Evolutionary conservation across 441 rosid species (phyloP).

Genomic region (Heliophila coronopifolia): DNA sequence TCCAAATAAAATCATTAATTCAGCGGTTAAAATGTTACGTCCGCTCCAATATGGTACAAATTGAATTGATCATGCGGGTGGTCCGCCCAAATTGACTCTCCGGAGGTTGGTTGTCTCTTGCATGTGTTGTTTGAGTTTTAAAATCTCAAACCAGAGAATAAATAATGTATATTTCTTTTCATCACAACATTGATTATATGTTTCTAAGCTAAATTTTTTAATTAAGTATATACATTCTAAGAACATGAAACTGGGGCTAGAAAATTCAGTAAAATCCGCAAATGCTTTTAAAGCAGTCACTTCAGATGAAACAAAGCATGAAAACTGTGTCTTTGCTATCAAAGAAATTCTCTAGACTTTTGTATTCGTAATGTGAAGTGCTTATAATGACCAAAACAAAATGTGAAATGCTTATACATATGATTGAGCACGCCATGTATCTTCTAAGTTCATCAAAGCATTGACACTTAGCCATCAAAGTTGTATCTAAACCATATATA

Average conservation of each 20-base stretch:
- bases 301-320: constrained; percentile 38
- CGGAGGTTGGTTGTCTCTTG: neutral
- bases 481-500: no score
- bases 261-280: constrained; percentile 64
- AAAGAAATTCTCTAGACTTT: constrained; percentile 58
- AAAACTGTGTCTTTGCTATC: constrained; percentile 42
- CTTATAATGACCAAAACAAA: no score
- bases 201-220: constrained; percentile 12
- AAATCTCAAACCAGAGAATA: neutral
- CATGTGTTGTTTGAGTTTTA: constrained; percentile 2
- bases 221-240: constrained; percentile 53
- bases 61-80: no score
- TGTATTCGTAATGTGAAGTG: constrained; percentile 79
- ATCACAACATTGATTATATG: neutral
- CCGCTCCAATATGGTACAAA: no score
- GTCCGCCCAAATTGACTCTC: no score
- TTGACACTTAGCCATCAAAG: no score
- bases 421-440: constrained; percentile 56
- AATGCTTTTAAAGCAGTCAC: constrained; percentile 45
- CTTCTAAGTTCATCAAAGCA: constrained; percentile 20
- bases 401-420: constrained; percentile 47
- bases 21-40: no score
- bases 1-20: no score
- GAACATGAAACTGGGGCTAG: constrained; percentile 60
- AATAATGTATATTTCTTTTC: no score